phyloP scores from a whole-genome alignment of 371 early-diverging fungal species.

The Umbelopsis sp. region DNA sequence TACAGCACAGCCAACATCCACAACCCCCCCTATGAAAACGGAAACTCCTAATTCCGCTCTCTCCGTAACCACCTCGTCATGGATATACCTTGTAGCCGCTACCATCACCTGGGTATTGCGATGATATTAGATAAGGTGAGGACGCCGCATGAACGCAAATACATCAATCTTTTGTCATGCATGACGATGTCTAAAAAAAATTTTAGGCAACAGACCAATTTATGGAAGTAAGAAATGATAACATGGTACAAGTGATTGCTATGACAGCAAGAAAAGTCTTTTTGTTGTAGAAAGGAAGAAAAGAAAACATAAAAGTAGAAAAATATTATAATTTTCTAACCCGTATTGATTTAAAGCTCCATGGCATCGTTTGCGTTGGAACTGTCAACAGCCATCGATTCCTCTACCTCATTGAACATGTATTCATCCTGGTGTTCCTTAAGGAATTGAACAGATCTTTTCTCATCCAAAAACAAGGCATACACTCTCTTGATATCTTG shows the following conservation, averaged over 20 bases:
- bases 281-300: neutral
- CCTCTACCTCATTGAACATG: conserved; percentile 80
- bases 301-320: neutral
- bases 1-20: neutral
- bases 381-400: conserved; percentile 44
- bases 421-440: conserved; percentile 92
- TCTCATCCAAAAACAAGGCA: conserved; percentile 94
- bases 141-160: no score
- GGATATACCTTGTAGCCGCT: neutral
- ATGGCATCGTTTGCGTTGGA: conserved; percentile 30
- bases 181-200: no score
- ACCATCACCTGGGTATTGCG: neutral
- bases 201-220: neutral
- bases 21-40: neutral
- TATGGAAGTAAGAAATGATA: neutral
- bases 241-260: conserved; percentile 2
- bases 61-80: neutral
- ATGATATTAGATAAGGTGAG: no score
- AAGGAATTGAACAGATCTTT: conserved; percentile 92
- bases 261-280: neutral
- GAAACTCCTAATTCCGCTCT: neutral
- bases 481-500: conserved; percentile 93
- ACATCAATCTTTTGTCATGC: neutral
- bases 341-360: conserved; percentile 42
- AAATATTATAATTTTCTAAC: neutral